Conservation (phyloP, 257 asterid genomes). For the Capsicum pubescens region DNA sequence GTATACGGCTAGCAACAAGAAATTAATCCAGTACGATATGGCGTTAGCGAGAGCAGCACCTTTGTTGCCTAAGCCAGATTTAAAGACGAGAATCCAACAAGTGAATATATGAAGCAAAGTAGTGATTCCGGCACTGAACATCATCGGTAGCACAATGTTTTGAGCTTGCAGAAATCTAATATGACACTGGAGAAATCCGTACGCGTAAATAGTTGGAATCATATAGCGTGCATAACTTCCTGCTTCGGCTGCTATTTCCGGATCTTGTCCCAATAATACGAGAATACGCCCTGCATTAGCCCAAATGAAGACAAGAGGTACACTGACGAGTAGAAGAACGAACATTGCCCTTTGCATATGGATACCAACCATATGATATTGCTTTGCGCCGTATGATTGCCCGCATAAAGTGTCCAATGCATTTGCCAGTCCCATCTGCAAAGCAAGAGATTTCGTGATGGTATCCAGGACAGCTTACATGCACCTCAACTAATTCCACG, state of each 20-base stretch:
- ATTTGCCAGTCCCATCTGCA: conserved; percentile 46
- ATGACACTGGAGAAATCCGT: conserved; percentile 33
- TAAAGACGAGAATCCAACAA: conserved; percentile 46
- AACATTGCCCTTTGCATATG: conserved; percentile 46
- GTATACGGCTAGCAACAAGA: conserved; percentile 52
- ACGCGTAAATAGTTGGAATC: conserved; percentile 41
- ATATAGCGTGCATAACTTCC: conserved; percentile 38
- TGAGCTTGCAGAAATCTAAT: conserved; percentile 50
- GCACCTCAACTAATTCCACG: too few relatives aligned
- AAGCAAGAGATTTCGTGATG: background rate
- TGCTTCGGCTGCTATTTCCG: conserved; percentile 34
- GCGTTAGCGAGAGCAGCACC: conserved; percentile 51
- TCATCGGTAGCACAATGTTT: conserved; percentile 46
- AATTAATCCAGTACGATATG: conserved; percentile 57
- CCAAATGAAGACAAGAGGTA: conserved; percentile 33
- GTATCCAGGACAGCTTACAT: too few relatives aligned
- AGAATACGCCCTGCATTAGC: conserved; percentile 35
- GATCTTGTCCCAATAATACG: conserved; percentile 41
- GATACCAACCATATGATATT: conserved; percentile 51
- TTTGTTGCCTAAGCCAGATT: conserved; percentile 36
- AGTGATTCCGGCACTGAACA: conserved; percentile 37
- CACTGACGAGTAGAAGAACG: conserved; percentile 32
- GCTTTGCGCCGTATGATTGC: conserved; percentile 47
- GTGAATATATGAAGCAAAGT: conserved; percentile 39
- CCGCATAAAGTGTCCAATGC: conserved; percentile 51